These are phyloP conservation scores for Apophysomyces elegans DNA, from an alignment of 371 early-diverging fungal species.

Conservation along the genomic window DNA sequence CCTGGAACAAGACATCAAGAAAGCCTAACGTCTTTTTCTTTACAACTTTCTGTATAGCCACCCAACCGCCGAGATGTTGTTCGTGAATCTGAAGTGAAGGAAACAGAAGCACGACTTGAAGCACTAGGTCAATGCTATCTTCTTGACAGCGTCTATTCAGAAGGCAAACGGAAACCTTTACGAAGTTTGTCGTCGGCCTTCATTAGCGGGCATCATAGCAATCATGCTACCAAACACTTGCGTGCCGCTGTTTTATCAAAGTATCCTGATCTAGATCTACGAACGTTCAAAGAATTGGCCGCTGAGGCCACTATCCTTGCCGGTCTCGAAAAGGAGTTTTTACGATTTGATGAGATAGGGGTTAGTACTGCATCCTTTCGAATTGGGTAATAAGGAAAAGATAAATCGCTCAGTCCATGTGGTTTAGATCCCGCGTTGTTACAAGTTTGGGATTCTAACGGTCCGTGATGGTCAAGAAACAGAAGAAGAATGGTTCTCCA, in stretches of 20 bases:
- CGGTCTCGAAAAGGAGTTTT: conserved; percentile 62
- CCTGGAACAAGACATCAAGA: conserved; percentile 8
- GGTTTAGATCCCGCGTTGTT: conserved; percentile 64
- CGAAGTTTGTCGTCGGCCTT: conserved; percentile 7
- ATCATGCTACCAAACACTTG: conserved; percentile 20
- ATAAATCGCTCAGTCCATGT: background rate
- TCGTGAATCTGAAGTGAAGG: conserved; percentile 28
- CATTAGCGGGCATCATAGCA: conserved; percentile 14
- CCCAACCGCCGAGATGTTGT: conserved; percentile 24
- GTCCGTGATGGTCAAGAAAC: conserved; percentile 66
- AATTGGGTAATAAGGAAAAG: background rate
- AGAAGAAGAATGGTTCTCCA: conserved; percentile 80
- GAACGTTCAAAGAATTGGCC: conserved; percentile 37
- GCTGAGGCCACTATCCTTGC: conserved; percentile 45
- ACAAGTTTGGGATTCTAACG: conserved; percentile 82
- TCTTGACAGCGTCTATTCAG: conserved; percentile 14
- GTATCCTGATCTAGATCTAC: conserved; percentile 32
- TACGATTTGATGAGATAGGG: conserved; percentile 60
- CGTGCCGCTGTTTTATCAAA: conserved; percentile 35
- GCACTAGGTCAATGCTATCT: conserved; percentile 14
- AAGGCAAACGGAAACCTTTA: conserved; percentile 21
- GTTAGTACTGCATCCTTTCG: conserved; percentile 32
- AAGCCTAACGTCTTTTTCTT: background rate
- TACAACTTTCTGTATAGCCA: background rate
- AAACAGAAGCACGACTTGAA: conserved; percentile 23